Percentiles rank a stretch among this genome's conserved stretches.
Conservation (phyloP, 2,329 filamentous ascomycete genomes). For the Colletotrichum orbiculare region DNA sequence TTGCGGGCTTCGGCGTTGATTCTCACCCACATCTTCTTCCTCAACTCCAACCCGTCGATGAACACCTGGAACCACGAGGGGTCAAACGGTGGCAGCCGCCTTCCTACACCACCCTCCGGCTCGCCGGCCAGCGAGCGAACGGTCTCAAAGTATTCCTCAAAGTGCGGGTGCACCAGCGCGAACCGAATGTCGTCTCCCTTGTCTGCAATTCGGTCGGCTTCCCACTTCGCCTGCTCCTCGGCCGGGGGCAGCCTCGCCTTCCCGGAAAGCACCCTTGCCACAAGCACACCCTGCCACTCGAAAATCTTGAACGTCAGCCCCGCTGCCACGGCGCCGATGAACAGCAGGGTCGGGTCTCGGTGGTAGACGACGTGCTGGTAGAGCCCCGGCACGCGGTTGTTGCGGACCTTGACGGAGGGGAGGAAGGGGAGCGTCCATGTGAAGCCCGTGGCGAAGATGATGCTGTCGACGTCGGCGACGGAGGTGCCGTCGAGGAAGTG, state of each 20-base stretch:
- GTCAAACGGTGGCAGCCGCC: slow-evolving; percentile 57
- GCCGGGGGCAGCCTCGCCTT: slow-evolving; percentile 60
- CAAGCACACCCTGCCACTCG: slow-evolving; percentile 74
- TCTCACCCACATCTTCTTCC: slow-evolving; percentile 68
- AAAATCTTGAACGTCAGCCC: slow-evolving; percentile 76
- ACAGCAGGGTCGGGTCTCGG: slow-evolving; percentile 65
- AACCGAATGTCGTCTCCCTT: slow-evolving; percentile 69
- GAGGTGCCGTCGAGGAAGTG: slow-evolving; percentile 66
- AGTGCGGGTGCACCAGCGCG: slow-evolving; percentile 68
- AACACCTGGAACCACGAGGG: slow-evolving; percentile 61
- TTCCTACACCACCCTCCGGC: slow-evolving; percentile 53
- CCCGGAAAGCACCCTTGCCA: slow-evolving; percentile 67
- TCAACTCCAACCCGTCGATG: slow-evolving; percentile 63
- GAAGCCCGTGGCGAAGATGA: slow-evolving; percentile 76
- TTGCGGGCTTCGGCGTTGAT: slow-evolving; percentile 51
- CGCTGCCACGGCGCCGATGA: slow-evolving; percentile 67
- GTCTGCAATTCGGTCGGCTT: slow-evolving; percentile 61
- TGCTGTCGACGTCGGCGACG: slow-evolving; percentile 65
- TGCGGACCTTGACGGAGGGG: slow-evolving; percentile 59
- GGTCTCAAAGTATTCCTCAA: slow-evolving; percentile 73
- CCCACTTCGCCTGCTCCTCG: slow-evolving; percentile 66
- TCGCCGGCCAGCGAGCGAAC: slow-evolving; percentile 62
- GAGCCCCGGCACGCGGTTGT: slow-evolving; percentile 65
- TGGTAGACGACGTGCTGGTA: slow-evolving; percentile 69
- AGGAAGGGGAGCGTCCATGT: slow-evolving; percentile 72